phyloP scores from a whole-genome alignment of 106 monocot species.

The Phalaenopsis equestris region DNA sequence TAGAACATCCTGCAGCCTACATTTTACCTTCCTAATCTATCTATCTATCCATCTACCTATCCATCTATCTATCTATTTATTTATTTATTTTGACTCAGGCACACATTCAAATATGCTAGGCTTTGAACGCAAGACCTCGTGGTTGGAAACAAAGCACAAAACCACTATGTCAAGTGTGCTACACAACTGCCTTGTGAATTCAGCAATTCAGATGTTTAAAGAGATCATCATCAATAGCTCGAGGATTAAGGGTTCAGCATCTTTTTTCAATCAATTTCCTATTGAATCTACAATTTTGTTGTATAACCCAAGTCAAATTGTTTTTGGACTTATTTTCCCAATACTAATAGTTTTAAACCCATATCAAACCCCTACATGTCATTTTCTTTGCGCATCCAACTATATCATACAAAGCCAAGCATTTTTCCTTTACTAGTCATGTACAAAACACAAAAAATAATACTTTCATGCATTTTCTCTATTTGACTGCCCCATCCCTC shows the following conservation, averaged over 20 bases:
- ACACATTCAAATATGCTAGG: no score
- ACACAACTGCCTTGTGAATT: background rate
- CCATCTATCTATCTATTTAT: no score
- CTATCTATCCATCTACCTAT: no score
- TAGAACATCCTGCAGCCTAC: background rate
- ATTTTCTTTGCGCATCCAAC: background rate
- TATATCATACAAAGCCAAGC: background rate
- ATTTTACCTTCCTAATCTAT: background rate
- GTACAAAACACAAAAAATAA: no score
- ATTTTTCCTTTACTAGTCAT: background rate
- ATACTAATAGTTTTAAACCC: background rate
- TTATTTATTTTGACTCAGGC: no score
- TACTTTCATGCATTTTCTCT: background rate
- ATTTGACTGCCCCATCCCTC: background rate
- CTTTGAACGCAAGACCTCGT: no score
- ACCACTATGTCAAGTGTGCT: no score
- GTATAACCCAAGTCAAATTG: background rate
- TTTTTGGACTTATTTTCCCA: background rate
- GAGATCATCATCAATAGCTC: background rate
- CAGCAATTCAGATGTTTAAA: background rate
- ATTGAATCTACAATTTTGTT: conserved; percentile 1
- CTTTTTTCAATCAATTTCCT: background rate
- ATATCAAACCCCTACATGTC: background rate
- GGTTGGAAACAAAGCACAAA: no score
- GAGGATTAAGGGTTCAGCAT: no score